Evolutionary conservation across 805 yeast species (phyloP).

Genomic region (Brettanomyces nanus): DNA sequence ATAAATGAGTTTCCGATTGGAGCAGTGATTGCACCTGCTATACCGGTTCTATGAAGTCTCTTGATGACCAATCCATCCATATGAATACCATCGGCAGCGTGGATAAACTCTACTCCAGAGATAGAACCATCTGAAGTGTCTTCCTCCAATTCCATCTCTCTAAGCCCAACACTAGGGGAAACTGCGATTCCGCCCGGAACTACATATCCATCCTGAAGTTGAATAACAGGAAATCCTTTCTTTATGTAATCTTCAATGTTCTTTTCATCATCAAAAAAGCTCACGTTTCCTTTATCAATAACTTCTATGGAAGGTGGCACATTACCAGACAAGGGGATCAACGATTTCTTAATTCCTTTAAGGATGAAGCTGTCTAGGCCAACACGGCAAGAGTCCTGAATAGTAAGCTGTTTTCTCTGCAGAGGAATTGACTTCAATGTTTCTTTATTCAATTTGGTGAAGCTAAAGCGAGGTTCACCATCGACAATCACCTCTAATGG

Average conservation of each 20-base stretch:
- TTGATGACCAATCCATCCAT: conserved; percentile 1
- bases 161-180: conserved; percentile 4
- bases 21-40: conserved; percentile 1
- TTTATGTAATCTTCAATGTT: not conserved
- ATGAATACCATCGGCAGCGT: conserved; percentile 2
- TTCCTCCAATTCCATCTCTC: conserved; percentile 1
- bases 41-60: conserved; percentile 1
- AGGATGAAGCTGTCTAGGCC: not conserved
- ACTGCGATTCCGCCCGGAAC: conserved; percentile 2
- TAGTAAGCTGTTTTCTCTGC: not conserved
- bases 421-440: not conserved
- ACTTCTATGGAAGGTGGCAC: not conserved
- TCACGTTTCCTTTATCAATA: not conserved
- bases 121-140: conserved; percentile 2
- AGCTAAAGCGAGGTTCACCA: not conserved
- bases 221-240: not conserved
- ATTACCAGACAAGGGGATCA: no score
- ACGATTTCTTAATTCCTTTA: conserved; percentile 1
- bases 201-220: conserved; percentile 1
- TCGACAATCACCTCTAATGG: conserved; percentile 3
- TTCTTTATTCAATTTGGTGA: not conserved
- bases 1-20: conserved; percentile 1
- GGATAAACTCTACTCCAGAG: not conserved
- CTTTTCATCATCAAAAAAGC: not conserved
- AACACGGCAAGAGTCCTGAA: not conserved